Evolutionary conservation across 2,329 filamentous ascomycete genomes (phyloP).

Genomic region (Stagonosporopsis vannaccii): DNA sequence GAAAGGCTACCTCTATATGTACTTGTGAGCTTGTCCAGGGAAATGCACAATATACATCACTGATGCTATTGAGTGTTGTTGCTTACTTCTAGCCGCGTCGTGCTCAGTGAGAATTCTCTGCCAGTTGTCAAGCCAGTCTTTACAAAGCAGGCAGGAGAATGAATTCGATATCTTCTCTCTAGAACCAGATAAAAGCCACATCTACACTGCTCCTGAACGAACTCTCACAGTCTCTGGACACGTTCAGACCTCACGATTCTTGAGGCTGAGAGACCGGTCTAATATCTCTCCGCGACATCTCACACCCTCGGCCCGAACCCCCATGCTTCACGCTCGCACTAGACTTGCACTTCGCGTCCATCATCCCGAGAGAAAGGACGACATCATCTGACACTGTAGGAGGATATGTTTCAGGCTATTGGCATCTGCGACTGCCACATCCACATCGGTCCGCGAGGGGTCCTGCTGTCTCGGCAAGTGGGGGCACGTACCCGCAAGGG

Average conservation of each 20-base stretch:
- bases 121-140: too few species aligned
- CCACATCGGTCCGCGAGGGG: slow-evolving; percentile 6
- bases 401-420: slow-evolving; percentile 17
- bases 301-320: slow-evolving; percentile 4
- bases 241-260: neutral
- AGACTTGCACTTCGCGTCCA: neutral
- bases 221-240: neutral
- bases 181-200: too few species aligned
- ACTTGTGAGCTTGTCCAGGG: too few species aligned
- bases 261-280: neutral
- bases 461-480: slow-evolving; percentile 14
- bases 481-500: neutral
- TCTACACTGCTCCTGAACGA: too few species aligned
- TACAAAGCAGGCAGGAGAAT: too few species aligned
- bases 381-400: slow-evolving; percentile 8
- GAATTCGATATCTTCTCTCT: too few species aligned
- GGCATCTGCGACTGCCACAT: slow-evolving; percentile 12
- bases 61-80: too few species aligned
- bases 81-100: too few species aligned
- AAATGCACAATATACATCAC: too few species aligned
- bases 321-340: neutral
- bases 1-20: too few species aligned
- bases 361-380: neutral
- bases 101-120: too few species aligned
- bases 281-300: neutral